These are phyloP conservation scores for Heliamphora exappendiculata DNA, from an alignment of 148 eudicot genomes.

Conservation along the genomic window DNA sequence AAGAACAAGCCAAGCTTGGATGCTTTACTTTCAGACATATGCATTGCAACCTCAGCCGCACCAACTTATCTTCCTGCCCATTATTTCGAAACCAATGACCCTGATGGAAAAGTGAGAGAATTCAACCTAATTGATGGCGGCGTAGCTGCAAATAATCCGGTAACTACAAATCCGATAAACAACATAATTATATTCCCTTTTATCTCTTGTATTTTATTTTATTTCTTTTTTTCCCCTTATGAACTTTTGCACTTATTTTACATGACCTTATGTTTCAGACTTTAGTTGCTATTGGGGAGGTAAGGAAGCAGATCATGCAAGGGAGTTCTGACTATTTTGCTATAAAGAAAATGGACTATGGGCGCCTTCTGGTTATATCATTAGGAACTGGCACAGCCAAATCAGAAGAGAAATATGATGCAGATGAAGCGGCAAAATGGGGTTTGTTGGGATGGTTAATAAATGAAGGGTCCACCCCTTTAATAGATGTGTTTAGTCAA, in stretches of 20 bases:
- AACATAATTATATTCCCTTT: no score
- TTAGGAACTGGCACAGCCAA: slow-evolving; percentile 17
- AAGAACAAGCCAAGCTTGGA: slow-evolving; percentile 4
- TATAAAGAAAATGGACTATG: slow-evolving; percentile 4
- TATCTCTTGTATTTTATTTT: no score
- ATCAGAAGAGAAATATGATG: slow-evolving; percentile 1
- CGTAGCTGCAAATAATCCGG: slow-evolving; percentile 21
- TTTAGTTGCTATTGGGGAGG: slow-evolving; percentile 13
- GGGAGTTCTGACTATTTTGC: slow-evolving; percentile 2
- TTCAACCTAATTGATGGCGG: slow-evolving; percentile 16
- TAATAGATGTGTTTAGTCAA: slow-evolving; percentile 8
- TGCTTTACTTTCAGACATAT: slow-evolving; percentile 16
- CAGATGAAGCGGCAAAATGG: slow-evolving; percentile 15
- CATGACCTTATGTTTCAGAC: slow-evolving; percentile 1
- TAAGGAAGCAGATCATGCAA: slow-evolving; percentile 2
- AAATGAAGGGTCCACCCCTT: slow-evolving; percentile 6
- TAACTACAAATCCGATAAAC: no score
- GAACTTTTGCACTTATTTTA: background rate
- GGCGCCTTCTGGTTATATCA: slow-evolving; percentile 14
- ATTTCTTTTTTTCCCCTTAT: no score
- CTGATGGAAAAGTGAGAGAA: background rate
- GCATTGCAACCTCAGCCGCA: slow-evolving; percentile 20
- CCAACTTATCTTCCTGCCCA: slow-evolving; percentile 23
- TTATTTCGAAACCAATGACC: background rate
- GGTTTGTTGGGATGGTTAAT: slow-evolving; percentile 10